Conservation (phyloP, 768 basidiomycete species). For the Termitomyces sp. region DNA sequence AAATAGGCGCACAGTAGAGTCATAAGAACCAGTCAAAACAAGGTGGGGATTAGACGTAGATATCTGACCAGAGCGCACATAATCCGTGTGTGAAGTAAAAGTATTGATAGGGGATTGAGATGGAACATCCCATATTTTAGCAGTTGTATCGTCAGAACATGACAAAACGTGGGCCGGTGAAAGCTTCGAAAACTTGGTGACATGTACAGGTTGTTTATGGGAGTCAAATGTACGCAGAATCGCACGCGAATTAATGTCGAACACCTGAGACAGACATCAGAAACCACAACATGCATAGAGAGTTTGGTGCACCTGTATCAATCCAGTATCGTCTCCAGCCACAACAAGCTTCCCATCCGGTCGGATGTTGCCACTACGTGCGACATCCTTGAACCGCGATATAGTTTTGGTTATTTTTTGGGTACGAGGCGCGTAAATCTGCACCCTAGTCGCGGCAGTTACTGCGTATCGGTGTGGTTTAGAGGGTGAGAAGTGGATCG, state of each 20-base stretch:
- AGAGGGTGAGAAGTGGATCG: slow-evolving; percentile 83
- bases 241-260: slow-evolving; percentile 90
- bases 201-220: slow-evolving; percentile 96
- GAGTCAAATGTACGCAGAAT: slow-evolving; percentile 89
- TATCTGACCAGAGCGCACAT: slow-evolving; percentile 90
- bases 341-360: slow-evolving; percentile 92
- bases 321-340: slow-evolving; percentile 91
- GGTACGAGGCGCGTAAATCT: slow-evolving; percentile 94
- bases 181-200: slow-evolving; percentile 84
- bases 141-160: slow-evolving; percentile 94
- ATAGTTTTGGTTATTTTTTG: slow-evolving; percentile 97
- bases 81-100: slow-evolving; percentile 87
- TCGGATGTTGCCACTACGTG: slow-evolving; percentile 83
- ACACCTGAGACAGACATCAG: slow-evolving; percentile 48
- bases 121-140: slow-evolving; percentile 92
- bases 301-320: slow-evolving; percentile 57
- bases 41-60: slow-evolving; percentile 79
- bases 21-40: slow-evolving; percentile 91
- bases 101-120: slow-evolving; percentile 76
- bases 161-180: slow-evolving; percentile 83
- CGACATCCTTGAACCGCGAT: slow-evolving; percentile 94
- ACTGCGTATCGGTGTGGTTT: slow-evolving; percentile 94
- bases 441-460: slow-evolving; percentile 87
- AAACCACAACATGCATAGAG: not conserved
- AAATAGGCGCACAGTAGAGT: slow-evolving; percentile 83